Percentiles rank a stretch among this genome's conserved stretches.
phyloP scores from a whole-genome alignment of 140 eudicot species.

The Erigeron philadelphicus region DNA sequence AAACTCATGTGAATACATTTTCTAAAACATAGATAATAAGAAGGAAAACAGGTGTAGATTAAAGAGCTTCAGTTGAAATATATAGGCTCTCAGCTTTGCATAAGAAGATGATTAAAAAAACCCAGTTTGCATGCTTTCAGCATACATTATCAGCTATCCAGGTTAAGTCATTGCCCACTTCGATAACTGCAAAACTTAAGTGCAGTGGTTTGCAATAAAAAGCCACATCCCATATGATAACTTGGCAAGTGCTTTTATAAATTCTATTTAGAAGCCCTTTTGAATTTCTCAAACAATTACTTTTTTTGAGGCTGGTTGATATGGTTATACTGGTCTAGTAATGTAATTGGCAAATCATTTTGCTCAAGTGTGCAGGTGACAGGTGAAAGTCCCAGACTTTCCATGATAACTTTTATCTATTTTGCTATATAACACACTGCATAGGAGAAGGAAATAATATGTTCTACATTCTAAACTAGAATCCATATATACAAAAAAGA shows the following conservation, averaged over 20 bases:
- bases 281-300: not conserved
- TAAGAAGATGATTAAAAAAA: not conserved
- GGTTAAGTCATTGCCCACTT: not conserved
- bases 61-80: not conserved
- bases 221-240: not conserved
- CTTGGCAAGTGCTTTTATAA: not conserved
- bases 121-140: not conserved
- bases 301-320: too few species aligned
- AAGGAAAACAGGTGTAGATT: not conserved
- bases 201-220: not conserved
- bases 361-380: not conserved
- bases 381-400: not conserved
- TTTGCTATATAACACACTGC: not conserved
- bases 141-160: not conserved
- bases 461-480: not conserved
- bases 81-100: not conserved
- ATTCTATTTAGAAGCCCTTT: not conserved
- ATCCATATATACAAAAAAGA: not conserved
- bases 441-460: not conserved
- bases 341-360: not conserved
- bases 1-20: not conserved
- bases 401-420: not conserved
- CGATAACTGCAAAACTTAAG: not conserved
- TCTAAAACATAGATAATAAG: not conserved
- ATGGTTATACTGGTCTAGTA: not conserved